Conservation (phyloP, 257 asterid species). For the Craterostigma plantagineum region DNA sequence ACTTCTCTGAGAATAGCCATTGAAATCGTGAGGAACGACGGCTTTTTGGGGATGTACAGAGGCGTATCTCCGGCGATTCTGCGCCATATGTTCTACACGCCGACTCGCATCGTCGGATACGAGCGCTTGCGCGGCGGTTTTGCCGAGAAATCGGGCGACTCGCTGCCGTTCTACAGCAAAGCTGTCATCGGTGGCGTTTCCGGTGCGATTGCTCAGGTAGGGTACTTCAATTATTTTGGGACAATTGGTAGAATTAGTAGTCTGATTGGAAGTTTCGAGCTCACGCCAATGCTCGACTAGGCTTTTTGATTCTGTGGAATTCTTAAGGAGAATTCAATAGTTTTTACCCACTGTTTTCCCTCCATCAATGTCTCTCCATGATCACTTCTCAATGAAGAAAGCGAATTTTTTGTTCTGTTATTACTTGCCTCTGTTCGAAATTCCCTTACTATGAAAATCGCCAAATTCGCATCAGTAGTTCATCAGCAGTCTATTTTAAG, state of each 20-base stretch:
- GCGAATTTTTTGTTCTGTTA: too few species aligned
- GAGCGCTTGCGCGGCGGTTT: constrained; percentile 41
- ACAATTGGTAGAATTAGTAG: neutral
- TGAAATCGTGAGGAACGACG: constrained; percentile 34
- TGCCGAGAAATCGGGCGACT: constrained; percentile 16
- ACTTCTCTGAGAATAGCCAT: constrained; percentile 29
- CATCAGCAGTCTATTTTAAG: neutral
- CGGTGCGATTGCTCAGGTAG: constrained; percentile 84
- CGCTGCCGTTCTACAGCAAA: constrained; percentile 34
- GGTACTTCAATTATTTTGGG: too few species aligned
- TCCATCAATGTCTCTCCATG: neutral
- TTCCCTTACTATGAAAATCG: too few species aligned
- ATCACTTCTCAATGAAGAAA: neutral
- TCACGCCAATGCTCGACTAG: too few species aligned
- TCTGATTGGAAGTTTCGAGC: too few species aligned
- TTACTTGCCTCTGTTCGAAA: too few species aligned
- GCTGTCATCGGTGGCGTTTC: constrained; percentile 59
- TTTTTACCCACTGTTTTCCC: neutral
- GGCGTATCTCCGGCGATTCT: constrained; percentile 58
- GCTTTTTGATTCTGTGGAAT: too few species aligned
- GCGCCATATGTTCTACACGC: constrained; percentile 67
- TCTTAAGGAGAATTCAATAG: neutral
- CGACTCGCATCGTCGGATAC: constrained; percentile 59
- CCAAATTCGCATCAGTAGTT: too few species aligned
- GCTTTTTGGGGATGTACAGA: constrained; percentile 44